phyloP scores from a whole-genome alignment of 1,284 basidiomycete species.

The Leucoagaricus sp. region DNA sequence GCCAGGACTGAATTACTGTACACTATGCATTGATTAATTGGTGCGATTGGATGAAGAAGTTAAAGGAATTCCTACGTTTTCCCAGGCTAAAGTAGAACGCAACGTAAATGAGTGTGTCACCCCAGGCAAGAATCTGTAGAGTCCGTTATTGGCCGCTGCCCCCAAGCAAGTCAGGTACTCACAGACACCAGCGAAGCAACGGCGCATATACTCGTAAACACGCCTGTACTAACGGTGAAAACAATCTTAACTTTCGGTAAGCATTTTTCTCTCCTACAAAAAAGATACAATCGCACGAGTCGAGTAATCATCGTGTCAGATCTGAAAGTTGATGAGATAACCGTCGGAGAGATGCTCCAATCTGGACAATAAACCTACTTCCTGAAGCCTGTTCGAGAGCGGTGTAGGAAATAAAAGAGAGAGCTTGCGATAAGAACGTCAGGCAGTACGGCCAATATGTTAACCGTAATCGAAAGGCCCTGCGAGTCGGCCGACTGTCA shows the following conservation, averaged over 20 bases:
- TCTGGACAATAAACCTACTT: slow-evolving; percentile 32
- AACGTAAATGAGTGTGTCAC: slow-evolving; percentile 54
- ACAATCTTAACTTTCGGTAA: slow-evolving; percentile 39
- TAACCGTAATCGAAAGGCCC: slow-evolving; percentile 57
- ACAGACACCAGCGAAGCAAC: slow-evolving; percentile 55
- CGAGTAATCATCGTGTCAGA: slow-evolving; percentile 59
- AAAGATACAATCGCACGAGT: slow-evolving; percentile 35
- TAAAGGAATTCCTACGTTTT: slow-evolving; percentile 38
- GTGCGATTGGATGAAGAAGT: neutral
- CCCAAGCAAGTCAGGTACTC: slow-evolving; percentile 16
- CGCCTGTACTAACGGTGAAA: slow-evolving; percentile 56
- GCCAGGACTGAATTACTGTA: slow-evolving; percentile 58
- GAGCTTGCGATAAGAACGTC: slow-evolving; percentile 53
- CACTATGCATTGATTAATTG: slow-evolving; percentile 32
- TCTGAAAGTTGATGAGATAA: slow-evolving; percentile 27
- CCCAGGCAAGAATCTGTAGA: slow-evolving; percentile 46
- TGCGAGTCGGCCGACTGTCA: slow-evolving; percentile 20
- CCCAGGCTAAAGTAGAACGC: slow-evolving; percentile 60
- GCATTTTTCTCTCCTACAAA: neutral
- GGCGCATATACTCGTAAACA: slow-evolving; percentile 56
- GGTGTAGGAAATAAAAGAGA: slow-evolving; percentile 50
- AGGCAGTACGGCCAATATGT: slow-evolving; percentile 49
- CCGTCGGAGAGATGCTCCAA: neutral
- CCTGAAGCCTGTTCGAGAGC: slow-evolving; percentile 53
- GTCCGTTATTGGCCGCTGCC: neutral